A percentile compares a stretch with the other conserved stretches of the same genome.
Conservation (phyloP, 192 early-diverging fungal genomes). For the Coemansia sp. region DNA sequence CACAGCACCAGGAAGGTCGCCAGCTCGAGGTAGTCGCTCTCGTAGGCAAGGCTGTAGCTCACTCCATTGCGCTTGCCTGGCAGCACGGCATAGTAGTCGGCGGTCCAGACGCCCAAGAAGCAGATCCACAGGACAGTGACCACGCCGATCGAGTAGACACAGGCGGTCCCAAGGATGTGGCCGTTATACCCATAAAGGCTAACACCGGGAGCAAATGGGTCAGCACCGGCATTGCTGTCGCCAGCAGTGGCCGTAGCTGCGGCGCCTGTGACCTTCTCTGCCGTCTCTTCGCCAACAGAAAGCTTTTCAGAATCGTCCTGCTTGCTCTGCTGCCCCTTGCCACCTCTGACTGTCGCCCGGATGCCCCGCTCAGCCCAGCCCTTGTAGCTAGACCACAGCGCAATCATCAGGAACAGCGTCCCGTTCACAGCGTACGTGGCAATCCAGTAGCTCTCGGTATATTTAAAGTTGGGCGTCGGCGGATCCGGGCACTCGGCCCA, state of each 20-base stretch:
- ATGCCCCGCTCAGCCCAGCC: constrained; percentile 16
- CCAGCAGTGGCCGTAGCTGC: neutral
- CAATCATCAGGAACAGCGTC: constrained; percentile 24
- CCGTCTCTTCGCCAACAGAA: neutral
- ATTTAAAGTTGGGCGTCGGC: constrained; percentile 24
- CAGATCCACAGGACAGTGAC: constrained; percentile 43
- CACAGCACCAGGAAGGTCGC: constrained; percentile 49
- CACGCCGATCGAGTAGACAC: constrained; percentile 22
- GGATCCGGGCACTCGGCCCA: constrained; percentile 45
- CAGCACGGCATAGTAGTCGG: constrained; percentile 54
- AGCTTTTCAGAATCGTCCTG: too few species aligned
- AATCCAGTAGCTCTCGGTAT: constrained; percentile 31
- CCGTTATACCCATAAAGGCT: constrained; percentile 32
- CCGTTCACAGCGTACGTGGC: constrained; percentile 32
- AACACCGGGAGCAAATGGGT: too few species aligned
- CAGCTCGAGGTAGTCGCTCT: constrained; percentile 46
- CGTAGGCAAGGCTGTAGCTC: constrained; percentile 51
- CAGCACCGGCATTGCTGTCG: neutral
- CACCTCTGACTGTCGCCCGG: neutral
- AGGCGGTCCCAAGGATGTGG: constrained; percentile 36
- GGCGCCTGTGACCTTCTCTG: constrained; percentile 6
- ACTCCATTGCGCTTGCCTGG: constrained; percentile 40
- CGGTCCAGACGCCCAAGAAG: constrained; percentile 43
- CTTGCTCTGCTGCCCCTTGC: neutral
- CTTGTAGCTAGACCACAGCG: constrained; percentile 45